Conservation (phyloP, 129 eudicot genomes). For the Chrysanthemum seticuspe region DNA sequence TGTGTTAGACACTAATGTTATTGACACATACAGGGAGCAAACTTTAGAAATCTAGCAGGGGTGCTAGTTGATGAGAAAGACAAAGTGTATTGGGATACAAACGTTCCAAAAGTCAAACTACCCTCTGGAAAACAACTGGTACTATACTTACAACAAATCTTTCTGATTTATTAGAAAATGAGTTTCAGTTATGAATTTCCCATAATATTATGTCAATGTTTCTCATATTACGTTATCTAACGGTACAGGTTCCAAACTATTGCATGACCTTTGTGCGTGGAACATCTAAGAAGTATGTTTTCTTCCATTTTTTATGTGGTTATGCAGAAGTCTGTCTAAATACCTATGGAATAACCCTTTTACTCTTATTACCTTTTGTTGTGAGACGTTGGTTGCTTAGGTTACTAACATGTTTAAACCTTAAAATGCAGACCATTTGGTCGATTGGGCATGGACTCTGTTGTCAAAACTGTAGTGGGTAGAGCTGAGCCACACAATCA, state of each 20-base stretch:
- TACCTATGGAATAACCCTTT: background rate
- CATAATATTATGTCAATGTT: background rate
- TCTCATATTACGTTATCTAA: background rate
- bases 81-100: slow-evolving; percentile 47
- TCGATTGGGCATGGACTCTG: slow-evolving; percentile 57
- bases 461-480: slow-evolving; percentile 59
- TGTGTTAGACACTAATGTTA: background rate
- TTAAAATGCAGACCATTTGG: slow-evolving; percentile 60
- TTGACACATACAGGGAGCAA: slow-evolving; percentile 56
- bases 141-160: background rate
- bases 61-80: slow-evolving; percentile 44
- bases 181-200: background rate
- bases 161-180: background rate
- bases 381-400: slow-evolving; percentile 8
- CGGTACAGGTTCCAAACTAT: slow-evolving; percentile 59
- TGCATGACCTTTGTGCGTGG: slow-evolving; percentile 48
- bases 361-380: background rate
- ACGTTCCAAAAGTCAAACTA: slow-evolving; percentile 37
- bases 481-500: slow-evolving; percentile 78
- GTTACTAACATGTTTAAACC: background rate
- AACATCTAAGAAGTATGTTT: slow-evolving; percentile 51
- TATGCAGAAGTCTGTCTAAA: background rate
- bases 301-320: background rate
- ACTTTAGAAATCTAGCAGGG: slow-evolving; percentile 62
- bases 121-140: slow-evolving; percentile 75